Evolutionary conservation across 2,329 filamentous ascomycete species (phyloP).

Genomic region (Chalara sp.): DNA sequence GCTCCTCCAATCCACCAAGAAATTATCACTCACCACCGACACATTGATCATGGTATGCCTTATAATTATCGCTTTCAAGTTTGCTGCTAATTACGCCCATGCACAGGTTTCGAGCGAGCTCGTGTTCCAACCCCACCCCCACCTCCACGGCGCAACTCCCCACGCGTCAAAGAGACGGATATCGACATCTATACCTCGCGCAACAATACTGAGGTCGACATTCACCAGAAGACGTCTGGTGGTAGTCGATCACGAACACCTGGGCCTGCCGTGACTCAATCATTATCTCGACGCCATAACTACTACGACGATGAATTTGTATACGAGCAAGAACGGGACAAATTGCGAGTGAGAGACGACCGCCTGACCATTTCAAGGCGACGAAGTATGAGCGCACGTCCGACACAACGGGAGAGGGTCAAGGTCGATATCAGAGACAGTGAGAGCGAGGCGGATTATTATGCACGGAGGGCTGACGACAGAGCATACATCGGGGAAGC

Average conservation of each 20-base stretch:
- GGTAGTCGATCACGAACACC: slow-evolving; percentile 13
- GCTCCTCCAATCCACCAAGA: slow-evolving; percentile 81
- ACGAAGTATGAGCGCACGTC: slow-evolving; percentile 21
- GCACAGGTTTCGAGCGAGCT: slow-evolving; percentile 23
- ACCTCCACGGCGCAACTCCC: slow-evolving; percentile 10
- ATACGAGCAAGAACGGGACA: slow-evolving; percentile 39
- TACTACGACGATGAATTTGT: slow-evolving; percentile 61
- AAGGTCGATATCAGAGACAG: slow-evolving; percentile 24
- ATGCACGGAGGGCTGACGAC: slow-evolving; percentile 61
- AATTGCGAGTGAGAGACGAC: slow-evolving; percentile 30
- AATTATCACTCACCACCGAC: slow-evolving; percentile 73
- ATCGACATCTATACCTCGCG: slow-evolving; percentile 54
- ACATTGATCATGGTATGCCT: slow-evolving; percentile 71
- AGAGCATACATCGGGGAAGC: slow-evolving; percentile 68
- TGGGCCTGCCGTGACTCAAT: neutral
- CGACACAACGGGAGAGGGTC: slow-evolving; percentile 13
- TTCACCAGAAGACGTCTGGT: slow-evolving; percentile 26
- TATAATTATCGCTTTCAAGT: neutral
- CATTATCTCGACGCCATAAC: slow-evolving; percentile 25
- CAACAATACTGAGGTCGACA: slow-evolving; percentile 51
- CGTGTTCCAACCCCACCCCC: slow-evolving; percentile 9
- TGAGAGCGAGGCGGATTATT: slow-evolving; percentile 51
- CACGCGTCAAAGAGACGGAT: slow-evolving; percentile 40
- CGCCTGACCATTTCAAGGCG: slow-evolving; percentile 18
- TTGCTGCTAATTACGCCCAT: neutral